Base-by-base conservation (phyloP, 768 basidiomycete genomes). In the Tephrocybe sp. region DNA sequence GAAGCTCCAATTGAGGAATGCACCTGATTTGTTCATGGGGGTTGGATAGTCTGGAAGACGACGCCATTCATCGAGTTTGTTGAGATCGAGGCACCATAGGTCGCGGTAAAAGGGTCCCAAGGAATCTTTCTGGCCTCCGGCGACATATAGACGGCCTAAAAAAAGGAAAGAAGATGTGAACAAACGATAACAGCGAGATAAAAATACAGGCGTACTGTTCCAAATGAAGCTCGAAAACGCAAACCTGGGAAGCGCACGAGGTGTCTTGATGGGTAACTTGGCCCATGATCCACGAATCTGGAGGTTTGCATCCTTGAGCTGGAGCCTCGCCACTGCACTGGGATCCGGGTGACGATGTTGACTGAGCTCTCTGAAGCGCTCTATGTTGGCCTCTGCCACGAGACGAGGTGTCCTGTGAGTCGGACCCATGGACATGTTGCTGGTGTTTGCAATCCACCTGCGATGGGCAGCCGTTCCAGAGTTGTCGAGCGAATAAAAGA, bases 271-370 rank as follows among this genome's bases (percentile, higher is more conserved):
- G 29, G 55, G 51, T 3, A 71, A 49, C 49, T 69, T 67, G 49
- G 56, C 53, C 72, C 70, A 72, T 0, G 67, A 69, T 1, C 72
- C 72, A 3, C 58, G 61, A 5, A 69, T 52, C 44, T 76, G 72
- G 9, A 67, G 40, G 15, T 53, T 49, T 0, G 56, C 45, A 18
- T 52, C 30, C 16, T 45, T 61, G 10, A 61, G 44, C 11, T 48
- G 43, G 3, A 56, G 40, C 33, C 50, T 56, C 36, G 54, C 50
- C 1, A 55, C 52, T 3, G 58, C 27, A 2, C 25, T 27, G 2
- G 67, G 64, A 43, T 67, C 63, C 1, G 65, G 68, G 54, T 71
- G 68, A 10, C 64, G 62, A 9, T 58, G 47, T 24, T 58, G 40
- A 19, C 55, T 24, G 4, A 59, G 37, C 3, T 54, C 42, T 1